Percentiles rank a stretch among this genome's conserved stretches.
These are phyloP conservation scores for Neurospora crassa DNA, from an alignment of 2,329 filamentous ascomycete species.

Conservation along the genomic window DNA sequence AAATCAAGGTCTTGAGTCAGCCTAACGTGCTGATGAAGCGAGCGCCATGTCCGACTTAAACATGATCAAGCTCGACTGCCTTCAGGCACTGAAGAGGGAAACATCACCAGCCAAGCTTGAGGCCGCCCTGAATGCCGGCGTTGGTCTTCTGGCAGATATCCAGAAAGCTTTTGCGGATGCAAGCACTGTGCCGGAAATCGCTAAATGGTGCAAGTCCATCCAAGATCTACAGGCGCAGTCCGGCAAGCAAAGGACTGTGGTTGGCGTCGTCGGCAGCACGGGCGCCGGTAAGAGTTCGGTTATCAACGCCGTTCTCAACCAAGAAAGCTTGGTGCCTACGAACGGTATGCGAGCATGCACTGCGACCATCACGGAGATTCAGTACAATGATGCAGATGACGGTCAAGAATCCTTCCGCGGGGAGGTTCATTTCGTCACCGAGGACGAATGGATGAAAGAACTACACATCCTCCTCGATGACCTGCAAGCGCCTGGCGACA, in stretches of 20 bases:
- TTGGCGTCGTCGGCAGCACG: conserved; percentile 53
- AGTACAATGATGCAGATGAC: conserved; percentile 38
- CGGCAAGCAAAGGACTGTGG: conserved; percentile 29
- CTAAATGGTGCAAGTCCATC: conserved; percentile 13
- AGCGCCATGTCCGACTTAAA: no score
- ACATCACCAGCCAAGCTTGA: conserved; percentile 16
- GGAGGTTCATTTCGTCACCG: conserved; percentile 47
- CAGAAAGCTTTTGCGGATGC: conserved; percentile 13
- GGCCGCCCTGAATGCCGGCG: conserved; percentile 13
- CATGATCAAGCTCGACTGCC: no score
- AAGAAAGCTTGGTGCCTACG: conserved; percentile 38
- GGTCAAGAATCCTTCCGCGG: conserved; percentile 33
- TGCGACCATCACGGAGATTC: conserved; percentile 50
- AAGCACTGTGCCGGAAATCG: conserved; percentile 11
- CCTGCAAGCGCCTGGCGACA: no score
- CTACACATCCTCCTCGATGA: conserved; percentile 28
- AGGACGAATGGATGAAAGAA: conserved; percentile 43
- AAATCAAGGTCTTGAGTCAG: no score
- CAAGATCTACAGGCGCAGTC: conserved; percentile 29
- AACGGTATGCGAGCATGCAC: conserved; percentile 52
- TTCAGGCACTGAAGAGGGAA: no score
- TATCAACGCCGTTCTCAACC: conserved; percentile 54
- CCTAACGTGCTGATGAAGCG: no score
- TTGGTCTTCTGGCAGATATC: conserved; percentile 11
- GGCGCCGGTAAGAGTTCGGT: conserved; percentile 53